Evolutionary conservation across 345 rosid species (phyloP), one percentile per base, ranked within the genome.

Genomic region (Bruguiera parviflora): DNA sequence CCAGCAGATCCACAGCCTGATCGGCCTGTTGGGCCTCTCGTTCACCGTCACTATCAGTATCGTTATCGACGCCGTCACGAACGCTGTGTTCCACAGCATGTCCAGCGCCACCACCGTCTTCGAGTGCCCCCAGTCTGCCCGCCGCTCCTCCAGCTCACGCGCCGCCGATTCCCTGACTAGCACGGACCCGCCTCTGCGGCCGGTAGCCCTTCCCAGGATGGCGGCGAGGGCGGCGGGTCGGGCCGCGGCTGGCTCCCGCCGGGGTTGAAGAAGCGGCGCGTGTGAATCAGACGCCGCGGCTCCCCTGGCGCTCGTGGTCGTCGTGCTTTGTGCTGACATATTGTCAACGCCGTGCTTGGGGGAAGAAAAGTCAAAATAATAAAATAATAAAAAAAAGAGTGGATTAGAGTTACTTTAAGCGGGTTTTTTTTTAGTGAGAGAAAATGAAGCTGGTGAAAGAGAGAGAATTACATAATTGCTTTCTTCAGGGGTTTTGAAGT

Each of bases 91-190:
- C 98, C 98, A 94, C 19, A 87, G 70, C 78, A 94, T 81, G 70
- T 94, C 97, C 32, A 92, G 78, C 8, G 90, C 90, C n/a, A 94
- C 95, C 1, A 94, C 92, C 3, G 98, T 97, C 81, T 84, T 87
- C 9, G 97, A 91, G 83, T 91, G 89, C 0, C 96, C 96, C 98
- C 97, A 94, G 72, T 94, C 96, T 46, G 83, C 82, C 37, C 97
- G 86, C 47, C 99, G 83, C 77, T 92, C 93, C 71, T 92, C 97
- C 25, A 95, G 84, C 79, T 91, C 82, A 25, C 92, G 93, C 31
- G 93, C 99, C 16, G 99, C 99, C 22, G 97, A 87, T 69, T 95
- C 96, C 56, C 99, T 79, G 1, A 94, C 96, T 8, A 87, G 77
- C 87, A 88, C 81, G 68, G 97, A 88, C 33, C 96, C 92, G 11